Conservation (phyloP, 768 basidiomycete genomes). For the Rhodocollybia butyracea region DNA sequence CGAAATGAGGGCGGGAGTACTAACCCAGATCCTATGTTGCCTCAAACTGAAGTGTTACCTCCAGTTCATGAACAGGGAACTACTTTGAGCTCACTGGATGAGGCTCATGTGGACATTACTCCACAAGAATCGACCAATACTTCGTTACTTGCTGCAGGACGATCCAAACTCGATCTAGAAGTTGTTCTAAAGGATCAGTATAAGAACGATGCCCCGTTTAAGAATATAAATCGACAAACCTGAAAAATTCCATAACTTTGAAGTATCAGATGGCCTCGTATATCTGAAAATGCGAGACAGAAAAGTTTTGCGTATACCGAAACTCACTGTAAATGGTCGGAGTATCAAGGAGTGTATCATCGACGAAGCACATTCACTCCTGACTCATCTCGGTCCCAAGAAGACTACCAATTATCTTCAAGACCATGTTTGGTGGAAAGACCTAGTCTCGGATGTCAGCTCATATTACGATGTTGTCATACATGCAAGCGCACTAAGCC, state of each 20-base stretch:
- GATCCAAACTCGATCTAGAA: neutral
- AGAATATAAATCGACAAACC: slow-evolving; percentile 11
- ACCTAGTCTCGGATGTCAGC: slow-evolving; percentile 20
- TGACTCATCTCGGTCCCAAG: slow-evolving; percentile 27
- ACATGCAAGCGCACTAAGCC: slow-evolving; percentile 11
- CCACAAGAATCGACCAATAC: slow-evolving; percentile 4
- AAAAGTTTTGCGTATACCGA: slow-evolving; percentile 13
- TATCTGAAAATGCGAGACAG: slow-evolving; percentile 7
- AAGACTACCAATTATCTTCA: slow-evolving; percentile 26
- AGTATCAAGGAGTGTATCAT: slow-evolving; percentile 24
- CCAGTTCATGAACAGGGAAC: neutral
- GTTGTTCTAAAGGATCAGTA: slow-evolving; percentile 14
- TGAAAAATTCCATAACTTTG: slow-evolving; percentile 13
- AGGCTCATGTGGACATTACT: too few species aligned
- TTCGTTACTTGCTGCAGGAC: neutral
- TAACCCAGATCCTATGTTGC: neutral
- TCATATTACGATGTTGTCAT: slow-evolving; percentile 21
- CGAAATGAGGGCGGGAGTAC: slow-evolving; percentile 7
- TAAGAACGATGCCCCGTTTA: slow-evolving; percentile 14
- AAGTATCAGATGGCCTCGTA: slow-evolving; percentile 11
- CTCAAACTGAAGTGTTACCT: neutral
- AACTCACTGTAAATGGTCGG: neutral
- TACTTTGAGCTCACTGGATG: neutral
- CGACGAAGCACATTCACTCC: slow-evolving; percentile 28
- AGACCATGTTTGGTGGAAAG: slow-evolving; percentile 13